Percentiles rank a stretch among this genome's conserved stretches.
These are phyloP conservation scores for Coemansia sp. DNA, from an alignment of 192 early-diverging fungal genomes.

Conservation along the genomic window DNA sequence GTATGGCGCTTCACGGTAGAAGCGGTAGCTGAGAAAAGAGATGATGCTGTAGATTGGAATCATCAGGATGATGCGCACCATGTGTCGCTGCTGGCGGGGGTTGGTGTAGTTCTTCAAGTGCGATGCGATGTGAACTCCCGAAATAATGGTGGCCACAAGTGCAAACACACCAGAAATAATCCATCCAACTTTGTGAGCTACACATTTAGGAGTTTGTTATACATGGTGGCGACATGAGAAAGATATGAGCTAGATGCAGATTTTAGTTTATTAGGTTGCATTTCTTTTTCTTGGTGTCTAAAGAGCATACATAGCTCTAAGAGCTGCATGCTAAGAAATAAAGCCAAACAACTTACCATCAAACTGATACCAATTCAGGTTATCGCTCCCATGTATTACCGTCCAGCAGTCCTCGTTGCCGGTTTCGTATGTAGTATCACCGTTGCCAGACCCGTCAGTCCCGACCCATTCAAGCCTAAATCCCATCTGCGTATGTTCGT, in stretches of 20 bases:
- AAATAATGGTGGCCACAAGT: slow-evolving; percentile 55
- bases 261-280: not conserved
- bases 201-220: too few relatives aligned
- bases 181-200: slow-evolving; percentile 64
- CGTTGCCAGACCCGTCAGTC: slow-evolving; percentile 16
- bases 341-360: slow-evolving; percentile 8
- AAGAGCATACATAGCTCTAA: too few relatives aligned
- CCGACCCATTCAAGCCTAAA: slow-evolving; percentile 41
- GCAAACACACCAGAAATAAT: slow-evolving; percentile 58
- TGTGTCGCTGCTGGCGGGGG: slow-evolving; percentile 73
- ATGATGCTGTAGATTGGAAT: slow-evolving; percentile 73
- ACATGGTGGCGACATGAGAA: too few relatives aligned
- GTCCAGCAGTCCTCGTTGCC: slow-evolving; percentile 53
- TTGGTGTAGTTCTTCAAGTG: slow-evolving; percentile 62
- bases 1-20: slow-evolving; percentile 67
- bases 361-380: slow-evolving; percentile 50
- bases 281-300: too few relatives aligned
- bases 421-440: slow-evolving; percentile 10
- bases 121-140: slow-evolving; percentile 51
- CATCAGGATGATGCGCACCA: slow-evolving; percentile 74
- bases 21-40: slow-evolving; percentile 68
- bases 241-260: too few relatives aligned
- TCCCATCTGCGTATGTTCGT: not conserved
- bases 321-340: too few relatives aligned
- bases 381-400: slow-evolving; percentile 45